Conservation (phyloP, 176 grass and related monocot species). For the Leersia perrieri region DNA sequence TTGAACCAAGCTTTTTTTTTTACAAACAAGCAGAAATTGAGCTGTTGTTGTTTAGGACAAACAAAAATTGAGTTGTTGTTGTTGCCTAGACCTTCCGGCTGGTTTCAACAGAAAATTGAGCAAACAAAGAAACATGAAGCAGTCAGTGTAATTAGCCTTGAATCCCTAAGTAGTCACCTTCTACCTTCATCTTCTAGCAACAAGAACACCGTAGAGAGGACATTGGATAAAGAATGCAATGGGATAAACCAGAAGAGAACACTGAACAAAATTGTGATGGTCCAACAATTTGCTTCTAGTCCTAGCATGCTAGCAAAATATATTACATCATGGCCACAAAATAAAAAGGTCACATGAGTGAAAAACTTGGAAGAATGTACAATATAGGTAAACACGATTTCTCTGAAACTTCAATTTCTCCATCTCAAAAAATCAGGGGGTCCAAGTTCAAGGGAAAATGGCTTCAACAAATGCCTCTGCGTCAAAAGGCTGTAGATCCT, state of each 20-base stretch:
- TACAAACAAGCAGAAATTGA: no score
- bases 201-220: no score
- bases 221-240: background rate
- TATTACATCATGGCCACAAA: background rate
- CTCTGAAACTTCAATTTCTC: background rate
- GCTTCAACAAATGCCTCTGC: constrained; percentile 91
- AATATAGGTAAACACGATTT: background rate
- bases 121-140: no score
- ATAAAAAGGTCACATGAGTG: background rate
- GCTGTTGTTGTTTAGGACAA: no score
- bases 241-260: background rate
- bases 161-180: no score
- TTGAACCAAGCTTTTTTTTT: no score
- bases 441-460: constrained; percentile 69
- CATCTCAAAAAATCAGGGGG: background rate
- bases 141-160: no score
- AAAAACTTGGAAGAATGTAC: background rate
- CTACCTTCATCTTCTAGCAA: no score
- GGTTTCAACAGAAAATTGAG: no score
- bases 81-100: no score
- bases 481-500: constrained; percentile 94
- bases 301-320: constrained; percentile 8
- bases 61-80: no score
- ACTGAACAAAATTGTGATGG: background rate
- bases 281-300: constrained; percentile 10